phyloP scores from a whole-genome alignment of 2,329 filamentous ascomycete species.

The Fusarium sp. region DNA sequence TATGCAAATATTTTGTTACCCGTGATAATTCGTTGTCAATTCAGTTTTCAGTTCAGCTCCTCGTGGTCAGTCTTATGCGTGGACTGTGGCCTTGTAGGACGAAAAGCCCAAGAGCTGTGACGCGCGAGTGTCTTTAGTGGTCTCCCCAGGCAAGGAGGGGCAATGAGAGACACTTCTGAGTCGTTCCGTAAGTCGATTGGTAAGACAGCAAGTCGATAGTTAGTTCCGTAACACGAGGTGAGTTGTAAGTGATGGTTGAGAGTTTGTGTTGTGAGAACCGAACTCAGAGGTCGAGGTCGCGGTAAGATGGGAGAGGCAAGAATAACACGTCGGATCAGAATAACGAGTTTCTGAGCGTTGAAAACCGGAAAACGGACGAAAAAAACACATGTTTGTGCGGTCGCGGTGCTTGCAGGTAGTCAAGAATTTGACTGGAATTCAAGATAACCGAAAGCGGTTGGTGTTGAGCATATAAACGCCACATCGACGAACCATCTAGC shows the following conservation, averaged over 20 bases:
- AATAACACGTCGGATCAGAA: not conserved
- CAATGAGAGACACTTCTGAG: conserved; percentile 33
- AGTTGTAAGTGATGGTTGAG: conserved; percentile 25
- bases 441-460: conserved; percentile 42
- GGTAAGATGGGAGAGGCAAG: conserved; percentile 1
- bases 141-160: conserved; percentile 25
- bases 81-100: conserved; percentile 20
- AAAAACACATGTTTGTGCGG: conserved; percentile 13
- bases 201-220: conserved; percentile 39
- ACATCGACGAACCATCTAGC: conserved; percentile 24
- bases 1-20: conserved; percentile 36
- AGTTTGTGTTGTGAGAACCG: conserved; percentile 4
- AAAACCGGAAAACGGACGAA: conserved; percentile 15
- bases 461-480: conserved; percentile 42
- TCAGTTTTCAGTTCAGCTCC: conserved; percentile 24
- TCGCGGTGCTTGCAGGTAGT: conserved; percentile 34
- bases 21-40: conserved; percentile 23
- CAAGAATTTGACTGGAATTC: conserved; percentile 42
- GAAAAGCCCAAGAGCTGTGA: conserved; percentile 19
- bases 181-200: conserved; percentile 30
- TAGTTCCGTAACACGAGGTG: conserved; percentile 24
- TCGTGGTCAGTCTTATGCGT: conserved; percentile 24
- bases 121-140: conserved; percentile 33
- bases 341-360: not conserved
- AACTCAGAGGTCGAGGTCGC: not conserved